A percentile compares a stretch with the other conserved stretches of the same genome.
These are phyloP conservation scores for Purshia tridentata DNA, from an alignment of 306 rosid species.

Conservation along the genomic window DNA sequence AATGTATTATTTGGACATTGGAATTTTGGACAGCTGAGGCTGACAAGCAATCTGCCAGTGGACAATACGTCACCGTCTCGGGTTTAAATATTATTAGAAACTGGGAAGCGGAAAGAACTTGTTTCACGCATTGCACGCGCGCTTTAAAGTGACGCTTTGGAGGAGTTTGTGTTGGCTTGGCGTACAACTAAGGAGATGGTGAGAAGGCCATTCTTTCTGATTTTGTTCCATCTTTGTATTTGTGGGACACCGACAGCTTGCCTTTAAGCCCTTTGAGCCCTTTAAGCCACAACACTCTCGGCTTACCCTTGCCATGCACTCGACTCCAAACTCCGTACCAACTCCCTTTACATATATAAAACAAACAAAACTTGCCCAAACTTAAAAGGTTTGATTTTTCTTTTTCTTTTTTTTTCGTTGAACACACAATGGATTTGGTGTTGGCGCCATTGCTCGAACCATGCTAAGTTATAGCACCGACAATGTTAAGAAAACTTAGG, in stretches of 20 bases:
- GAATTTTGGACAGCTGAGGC: constrained; percentile 22
- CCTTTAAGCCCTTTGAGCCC: constrained; percentile 15
- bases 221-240: constrained; percentile 11
- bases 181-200: constrained; percentile 20
- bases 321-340: not conserved
- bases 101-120: no score
- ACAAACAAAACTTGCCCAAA: no score
- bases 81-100: not conserved
- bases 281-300: not conserved
- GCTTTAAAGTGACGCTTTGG: constrained; percentile 2
- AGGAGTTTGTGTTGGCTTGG: constrained; percentile 29
- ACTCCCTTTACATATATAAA: not conserved
- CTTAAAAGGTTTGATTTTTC: no score
- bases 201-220: not conserved
- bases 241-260: constrained; percentile 42
- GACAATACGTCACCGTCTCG: constrained; percentile 36
- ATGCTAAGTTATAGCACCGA: no score
- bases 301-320: not conserved
- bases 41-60: constrained; percentile 39
- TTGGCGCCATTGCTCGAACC: no score
- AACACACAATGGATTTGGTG: no score
- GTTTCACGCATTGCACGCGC: constrained; percentile 26
- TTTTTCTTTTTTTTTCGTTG: no score
- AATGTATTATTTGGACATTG: not conserved
- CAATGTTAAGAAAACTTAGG: no score